Evolutionary conservation across 2,329 filamentous ascomycete genomes (phyloP), one percentile per base, ranked within the genome.

Genomic region (Fusarium hainanense): DNA sequence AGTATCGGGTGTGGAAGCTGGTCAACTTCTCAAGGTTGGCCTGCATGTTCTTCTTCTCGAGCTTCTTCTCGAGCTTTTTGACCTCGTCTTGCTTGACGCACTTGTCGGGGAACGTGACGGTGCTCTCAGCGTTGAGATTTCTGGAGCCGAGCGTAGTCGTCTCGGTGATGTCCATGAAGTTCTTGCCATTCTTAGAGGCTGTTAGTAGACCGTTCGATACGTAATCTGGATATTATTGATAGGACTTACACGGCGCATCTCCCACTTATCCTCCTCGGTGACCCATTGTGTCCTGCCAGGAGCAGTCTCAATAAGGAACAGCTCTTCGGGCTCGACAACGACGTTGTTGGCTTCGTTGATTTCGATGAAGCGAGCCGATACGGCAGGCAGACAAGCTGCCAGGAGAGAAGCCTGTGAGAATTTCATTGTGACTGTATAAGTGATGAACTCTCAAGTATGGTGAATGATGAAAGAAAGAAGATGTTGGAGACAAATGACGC

Each of bases 191-290:
- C 93, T 97, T 74, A 41, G n/a, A 4, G 18, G n/a, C 12, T 20
- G 48, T 67, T 51, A 76, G 69, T 25, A 54, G 34, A 9, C 11
- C 6, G 7, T 5, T 14, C 14, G 16, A 7, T 27, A 25, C 18
- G 21, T 25, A 4, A 27, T 20, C 14, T 28, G 7, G 1, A 21
- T 14, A 7, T 11, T 9, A 10, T 12, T 46, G 7, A 55, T 44
- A 14, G 27, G 12, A 82, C 88, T 61, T 86, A 97, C 94, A 73
- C 93, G 87, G 76, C 92, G 90, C 69, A 98, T 83, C 79, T 91
- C 90, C 94, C 95, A 98, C 82, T 98, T 99, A 83, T 98, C 90
- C 37, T 97, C 93, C 76, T 98, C 95, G 0, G 93, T 97, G 32
- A 98, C 91, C 92, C 93, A 96, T 85, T 87, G 84, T 25, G 90